phyloP scores from a whole-genome alignment of 192 early-diverging fungal species.

The Radiomyces spectabilis region DNA sequence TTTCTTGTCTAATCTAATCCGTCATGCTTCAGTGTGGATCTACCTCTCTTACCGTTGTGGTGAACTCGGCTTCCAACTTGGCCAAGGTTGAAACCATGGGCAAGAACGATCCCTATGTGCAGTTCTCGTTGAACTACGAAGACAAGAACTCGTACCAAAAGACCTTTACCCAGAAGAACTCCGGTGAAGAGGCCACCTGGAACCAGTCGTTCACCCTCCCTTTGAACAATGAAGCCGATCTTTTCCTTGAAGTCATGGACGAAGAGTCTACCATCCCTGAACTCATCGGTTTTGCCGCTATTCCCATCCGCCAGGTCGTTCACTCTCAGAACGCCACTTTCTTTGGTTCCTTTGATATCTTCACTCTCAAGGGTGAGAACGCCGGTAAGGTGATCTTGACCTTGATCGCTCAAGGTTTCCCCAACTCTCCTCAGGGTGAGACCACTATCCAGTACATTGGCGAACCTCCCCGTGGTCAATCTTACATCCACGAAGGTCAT shows the following conservation, averaged over 20 bases:
- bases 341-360: slow-evolving; percentile 37
- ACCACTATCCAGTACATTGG: background rate
- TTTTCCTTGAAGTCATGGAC: slow-evolving; percentile 42
- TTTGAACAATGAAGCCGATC: slow-evolving; percentile 30
- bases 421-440: too few species aligned
- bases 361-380: slow-evolving; percentile 24
- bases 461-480: slow-evolving; percentile 21
- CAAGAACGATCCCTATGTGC: slow-evolving; percentile 45
- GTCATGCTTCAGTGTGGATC: too few species aligned
- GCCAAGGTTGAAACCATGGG: slow-evolving; percentile 31
- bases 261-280: slow-evolving; percentile 31
- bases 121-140: slow-evolving; percentile 31
- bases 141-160: slow-evolving; percentile 41
- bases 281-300: slow-evolving; percentile 40
- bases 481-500: slow-evolving; percentile 30
- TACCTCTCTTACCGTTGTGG: slow-evolving; percentile 29
- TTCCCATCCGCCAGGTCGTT: slow-evolving; percentile 41
- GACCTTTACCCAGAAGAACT: slow-evolving; percentile 40
- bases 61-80: slow-evolving; percentile 26
- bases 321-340: slow-evolving; percentile 30
- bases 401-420: slow-evolving; percentile 30
- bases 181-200: slow-evolving; percentile 40
- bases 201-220: slow-evolving; percentile 39
- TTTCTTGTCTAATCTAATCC: too few species aligned
- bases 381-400: slow-evolving; percentile 31